Percentiles rank a stretch among this genome's conserved stretches.
Conservation (phyloP, 768 basidiomycete species). For the Kockovaella imperatae region DNA sequence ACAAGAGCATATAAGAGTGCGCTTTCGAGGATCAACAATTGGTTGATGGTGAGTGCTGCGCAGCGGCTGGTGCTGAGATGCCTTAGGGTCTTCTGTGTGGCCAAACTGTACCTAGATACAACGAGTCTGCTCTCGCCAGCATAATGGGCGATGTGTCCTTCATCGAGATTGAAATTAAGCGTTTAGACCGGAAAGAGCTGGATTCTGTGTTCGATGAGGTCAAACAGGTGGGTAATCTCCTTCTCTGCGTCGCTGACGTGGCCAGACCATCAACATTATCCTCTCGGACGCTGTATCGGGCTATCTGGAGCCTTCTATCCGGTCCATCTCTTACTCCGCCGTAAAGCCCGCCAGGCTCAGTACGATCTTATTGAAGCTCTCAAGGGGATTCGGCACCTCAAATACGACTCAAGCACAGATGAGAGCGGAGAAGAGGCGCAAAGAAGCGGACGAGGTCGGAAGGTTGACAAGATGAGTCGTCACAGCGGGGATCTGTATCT, state of each 20-base stretch:
- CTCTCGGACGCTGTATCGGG: conserved; percentile 66
- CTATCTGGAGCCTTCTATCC: conserved; percentile 58
- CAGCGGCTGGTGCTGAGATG: not conserved
- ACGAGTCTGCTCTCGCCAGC: conserved; percentile 82
- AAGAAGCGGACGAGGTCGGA: conserved; percentile 39
- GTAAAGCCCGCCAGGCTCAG: conserved; percentile 40
- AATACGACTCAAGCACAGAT: conserved; percentile 15
- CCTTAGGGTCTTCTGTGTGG: conserved; percentile 25
- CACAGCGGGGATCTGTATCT: no score
- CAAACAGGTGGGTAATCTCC: conserved; percentile 54
- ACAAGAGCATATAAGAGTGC: conserved; percentile 84
- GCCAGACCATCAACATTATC: conserved; percentile 51
- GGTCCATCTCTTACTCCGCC: conserved; percentile 37
- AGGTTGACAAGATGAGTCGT: no score
- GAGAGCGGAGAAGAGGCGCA: conserved; percentile 32
- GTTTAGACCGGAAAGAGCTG: conserved; percentile 64
- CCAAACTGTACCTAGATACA: conserved; percentile 62
- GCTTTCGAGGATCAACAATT: conserved; percentile 76
- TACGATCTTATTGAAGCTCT: conserved; percentile 42
- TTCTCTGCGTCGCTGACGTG: not conserved
- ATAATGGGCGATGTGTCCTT: conserved; percentile 79
- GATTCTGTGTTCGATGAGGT: conserved; percentile 69
- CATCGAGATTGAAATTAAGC: conserved; percentile 74
- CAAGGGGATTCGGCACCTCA: conserved; percentile 10
- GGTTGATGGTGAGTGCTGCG: conserved; percentile 63